Evolutionary conservation across 371 early-diverging fungal species (phyloP).

Genomic region (Syncephalastrum racemosum): DNA sequence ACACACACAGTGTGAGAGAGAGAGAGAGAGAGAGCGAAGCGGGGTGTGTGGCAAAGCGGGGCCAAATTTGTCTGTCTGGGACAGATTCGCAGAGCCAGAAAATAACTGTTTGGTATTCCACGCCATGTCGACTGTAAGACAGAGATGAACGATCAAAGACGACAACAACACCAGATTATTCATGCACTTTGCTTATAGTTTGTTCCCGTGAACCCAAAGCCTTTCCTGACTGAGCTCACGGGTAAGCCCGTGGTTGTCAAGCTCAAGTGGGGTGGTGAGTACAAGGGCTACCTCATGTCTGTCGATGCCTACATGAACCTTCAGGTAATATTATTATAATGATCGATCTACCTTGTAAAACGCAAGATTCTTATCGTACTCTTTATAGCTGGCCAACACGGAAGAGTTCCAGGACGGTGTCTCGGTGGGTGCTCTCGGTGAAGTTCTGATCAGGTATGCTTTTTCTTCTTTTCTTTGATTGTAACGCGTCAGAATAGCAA

Average conservation of each 20-base stretch:
- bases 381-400: slow-evolving; percentile 79
- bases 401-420: slow-evolving; percentile 95
- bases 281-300: slow-evolving; percentile 90
- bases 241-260: slow-evolving; percentile 91
- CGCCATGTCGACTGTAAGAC: too few relatives aligned
- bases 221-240: slow-evolving; percentile 89
- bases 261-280: slow-evolving; percentile 98
- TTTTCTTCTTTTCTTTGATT: background rate
- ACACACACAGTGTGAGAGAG: too few relatives aligned
- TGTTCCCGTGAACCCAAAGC: slow-evolving; percentile 95
- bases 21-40: too few relatives aligned
- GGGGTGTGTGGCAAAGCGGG: too few relatives aligned
- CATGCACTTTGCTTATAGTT: slow-evolving; percentile 53
- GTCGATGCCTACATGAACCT: slow-evolving; percentile 98
- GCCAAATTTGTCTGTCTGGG: too few relatives aligned
- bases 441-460: slow-evolving; percentile 85
- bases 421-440: slow-evolving; percentile 86
- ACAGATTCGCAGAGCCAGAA: too few relatives aligned
- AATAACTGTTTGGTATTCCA: too few relatives aligned
- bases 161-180: too few relatives aligned
- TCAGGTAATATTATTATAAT: slow-evolving; percentile 79
- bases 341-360: background rate
- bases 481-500: background rate
- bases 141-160: too few relatives aligned
- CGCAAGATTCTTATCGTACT: slow-evolving; percentile 5